Conservation (phyloP, 192 early-diverging fungal genomes). For the Dissophora globulifera region DNA sequence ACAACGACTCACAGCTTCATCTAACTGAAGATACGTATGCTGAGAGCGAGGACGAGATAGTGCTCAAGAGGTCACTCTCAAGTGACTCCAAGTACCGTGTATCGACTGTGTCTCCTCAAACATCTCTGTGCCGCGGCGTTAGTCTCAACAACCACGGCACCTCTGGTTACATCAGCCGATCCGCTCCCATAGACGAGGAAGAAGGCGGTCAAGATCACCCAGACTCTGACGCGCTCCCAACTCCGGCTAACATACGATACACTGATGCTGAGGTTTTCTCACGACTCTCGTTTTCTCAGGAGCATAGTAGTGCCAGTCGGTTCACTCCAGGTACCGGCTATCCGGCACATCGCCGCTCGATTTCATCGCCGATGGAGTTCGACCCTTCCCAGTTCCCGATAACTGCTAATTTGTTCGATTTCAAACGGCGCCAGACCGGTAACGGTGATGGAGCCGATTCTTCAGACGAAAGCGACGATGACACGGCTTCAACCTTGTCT, state of each 20-base stretch:
- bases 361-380: slow-evolving; percentile 22
- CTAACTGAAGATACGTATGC: neutral
- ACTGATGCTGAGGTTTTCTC: slow-evolving; percentile 8
- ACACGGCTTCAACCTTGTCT: slow-evolving; percentile 17
- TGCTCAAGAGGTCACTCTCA: slow-evolving; percentile 14
- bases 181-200: slow-evolving; percentile 10
- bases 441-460: neutral
- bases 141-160: slow-evolving; percentile 16
- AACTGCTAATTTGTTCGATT: slow-evolving; percentile 10
- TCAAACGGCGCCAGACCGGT: neutral
- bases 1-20: slow-evolving; percentile 2
- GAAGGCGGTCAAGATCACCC: slow-evolving; percentile 9
- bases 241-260: slow-evolving; percentile 10
- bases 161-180: slow-evolving; percentile 3
- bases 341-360: slow-evolving; percentile 13
- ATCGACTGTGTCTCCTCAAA: slow-evolving; percentile 4
- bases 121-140: slow-evolving; percentile 23
- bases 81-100: neutral
- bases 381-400: slow-evolving; percentile 24
- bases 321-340: slow-evolving; percentile 10
- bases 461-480: slow-evolving; percentile 16
- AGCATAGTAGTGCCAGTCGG: slow-evolving; percentile 5
- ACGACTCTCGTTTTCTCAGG: neutral
- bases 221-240: slow-evolving; percentile 11
- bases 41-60: slow-evolving; percentile 28